phyloP scores from a whole-genome alignment of 805 yeast genomes.

The Ogataea allantospora region DNA sequence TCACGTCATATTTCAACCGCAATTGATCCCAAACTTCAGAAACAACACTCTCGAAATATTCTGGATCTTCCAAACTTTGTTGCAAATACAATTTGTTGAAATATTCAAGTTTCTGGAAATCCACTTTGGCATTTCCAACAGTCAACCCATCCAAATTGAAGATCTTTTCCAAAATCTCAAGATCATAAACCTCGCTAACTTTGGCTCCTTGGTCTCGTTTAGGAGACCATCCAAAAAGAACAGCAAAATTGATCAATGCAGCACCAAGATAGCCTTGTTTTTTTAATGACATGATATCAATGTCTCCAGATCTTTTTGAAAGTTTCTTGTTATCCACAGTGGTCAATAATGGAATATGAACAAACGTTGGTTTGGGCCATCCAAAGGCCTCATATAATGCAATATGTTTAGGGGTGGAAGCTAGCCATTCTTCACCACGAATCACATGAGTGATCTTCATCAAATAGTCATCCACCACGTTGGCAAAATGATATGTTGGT shows the following conservation, averaged over 20 bases:
- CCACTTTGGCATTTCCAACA: conserved; percentile 92
- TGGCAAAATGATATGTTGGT: conserved; percentile 97
- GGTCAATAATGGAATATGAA: conserved; percentile 90
- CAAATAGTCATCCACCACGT: conserved; percentile 89
- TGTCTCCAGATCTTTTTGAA: conserved; percentile 83
- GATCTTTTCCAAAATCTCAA: conserved; percentile 48
- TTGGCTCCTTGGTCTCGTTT: conserved; percentile 50
- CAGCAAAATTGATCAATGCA: conserved; percentile 82
- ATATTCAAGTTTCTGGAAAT: conserved; percentile 66
- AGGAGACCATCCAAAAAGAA: conserved; percentile 95
- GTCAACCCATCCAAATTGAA: conserved; percentile 77
- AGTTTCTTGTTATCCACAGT: conserved; percentile 70
- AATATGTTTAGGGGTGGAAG: conserved; percentile 92
- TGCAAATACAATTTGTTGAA: conserved; percentile 74
- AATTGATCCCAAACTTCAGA: conserved; percentile 29
- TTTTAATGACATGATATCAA: conserved; percentile 60
- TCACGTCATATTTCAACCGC: conserved; percentile 16
- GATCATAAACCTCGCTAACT: conserved; percentile 48
- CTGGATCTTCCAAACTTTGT: conserved; percentile 39
- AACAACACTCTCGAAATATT: conserved; percentile 37
- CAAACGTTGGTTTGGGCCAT: conserved; percentile 77
- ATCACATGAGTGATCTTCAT: conserved; percentile 94
- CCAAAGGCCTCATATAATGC: conserved; percentile 84
- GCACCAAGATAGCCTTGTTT: conserved; percentile 75
- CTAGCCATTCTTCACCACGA: conserved; percentile 97